Conservation (phyloP, 495 filamentous ascomycete genomes). For the Trichoderma asperelloides region DNA sequence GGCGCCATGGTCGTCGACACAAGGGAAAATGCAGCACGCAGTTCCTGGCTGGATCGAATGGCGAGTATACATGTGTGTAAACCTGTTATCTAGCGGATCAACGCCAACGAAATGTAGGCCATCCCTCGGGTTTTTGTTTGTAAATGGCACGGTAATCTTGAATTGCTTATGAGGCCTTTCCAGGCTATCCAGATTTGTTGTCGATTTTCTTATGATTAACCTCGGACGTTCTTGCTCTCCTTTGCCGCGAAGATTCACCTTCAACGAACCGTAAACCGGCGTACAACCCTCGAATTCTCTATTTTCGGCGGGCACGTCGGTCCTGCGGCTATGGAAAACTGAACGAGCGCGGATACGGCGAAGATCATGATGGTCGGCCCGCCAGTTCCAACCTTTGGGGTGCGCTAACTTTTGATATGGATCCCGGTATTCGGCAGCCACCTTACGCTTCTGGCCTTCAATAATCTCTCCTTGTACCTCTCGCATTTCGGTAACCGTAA, state of each 20-base stretch:
- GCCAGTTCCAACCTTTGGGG: constrained; percentile 43
- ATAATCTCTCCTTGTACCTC: neutral
- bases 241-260: constrained; percentile 28
- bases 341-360: constrained; percentile 55
- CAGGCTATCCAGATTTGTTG: constrained; percentile 18
- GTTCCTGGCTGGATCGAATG: constrained; percentile 68
- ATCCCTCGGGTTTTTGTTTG: constrained; percentile 63
- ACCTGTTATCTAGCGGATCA: constrained; percentile 65
- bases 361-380: constrained; percentile 71
- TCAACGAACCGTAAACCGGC: constrained; percentile 34
- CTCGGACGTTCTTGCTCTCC: constrained; percentile 24
- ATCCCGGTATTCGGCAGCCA: constrained; percentile 57
- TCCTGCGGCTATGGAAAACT: constrained; percentile 44
- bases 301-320: constrained; percentile 31
- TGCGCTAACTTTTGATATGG: constrained; percentile 60
- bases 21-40: constrained; percentile 82
- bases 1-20: constrained; percentile 71
- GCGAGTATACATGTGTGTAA: constrained; percentile 85
- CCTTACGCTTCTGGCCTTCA: constrained; percentile 21
- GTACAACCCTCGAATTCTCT: constrained; percentile 31
- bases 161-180: constrained; percentile 21
- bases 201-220: constrained; percentile 19
- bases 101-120: constrained; percentile 86
- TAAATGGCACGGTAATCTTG: constrained; percentile 61
- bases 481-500: constrained; percentile 64